Evolutionary conservation across 257 asterid genomes (phyloP).

Genomic region (Solanum lignicaule): DNA sequence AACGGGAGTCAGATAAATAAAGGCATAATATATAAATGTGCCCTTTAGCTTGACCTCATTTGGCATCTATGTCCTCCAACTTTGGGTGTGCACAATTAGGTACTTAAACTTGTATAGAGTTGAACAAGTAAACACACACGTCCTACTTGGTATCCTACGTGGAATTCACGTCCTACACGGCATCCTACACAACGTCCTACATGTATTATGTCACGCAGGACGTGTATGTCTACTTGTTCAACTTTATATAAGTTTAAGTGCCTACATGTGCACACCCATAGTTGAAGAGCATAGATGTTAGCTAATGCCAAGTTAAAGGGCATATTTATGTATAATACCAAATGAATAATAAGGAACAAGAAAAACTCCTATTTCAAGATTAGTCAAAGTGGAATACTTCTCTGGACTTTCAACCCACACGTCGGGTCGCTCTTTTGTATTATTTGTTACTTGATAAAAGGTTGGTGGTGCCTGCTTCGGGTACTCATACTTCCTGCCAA

Average conservation of each 20-base stretch:
- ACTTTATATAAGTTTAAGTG: background rate
- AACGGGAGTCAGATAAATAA: constrained; percentile 13
- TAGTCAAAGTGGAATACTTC: constrained; percentile 41
- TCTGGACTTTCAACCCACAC: constrained; percentile 99
- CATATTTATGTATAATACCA: background rate
- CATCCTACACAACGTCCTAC: background rate
- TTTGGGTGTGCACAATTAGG: background rate
- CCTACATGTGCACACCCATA: background rate
- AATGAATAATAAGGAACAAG: background rate
- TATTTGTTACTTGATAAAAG: constrained; percentile 86
- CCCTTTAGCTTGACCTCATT: background rate
- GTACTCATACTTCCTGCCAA: constrained; percentile 72
- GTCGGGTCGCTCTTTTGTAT: constrained; percentile 95
- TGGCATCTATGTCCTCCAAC: background rate
- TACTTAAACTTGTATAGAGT: background rate
- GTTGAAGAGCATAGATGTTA: background rate
- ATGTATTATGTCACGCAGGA: background rate
- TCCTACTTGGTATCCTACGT: background rate
- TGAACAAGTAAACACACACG: background rate
- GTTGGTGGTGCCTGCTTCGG: constrained; percentile 87
- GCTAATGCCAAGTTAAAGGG: background rate
- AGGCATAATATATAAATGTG: background rate
- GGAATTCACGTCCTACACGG: background rate
- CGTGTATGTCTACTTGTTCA: background rate
- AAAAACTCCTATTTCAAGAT: background rate